Base-by-base conservation (phyloP, 2,329 filamentous ascomycete genomes). In the Aplosporella prunicola region DNA sequence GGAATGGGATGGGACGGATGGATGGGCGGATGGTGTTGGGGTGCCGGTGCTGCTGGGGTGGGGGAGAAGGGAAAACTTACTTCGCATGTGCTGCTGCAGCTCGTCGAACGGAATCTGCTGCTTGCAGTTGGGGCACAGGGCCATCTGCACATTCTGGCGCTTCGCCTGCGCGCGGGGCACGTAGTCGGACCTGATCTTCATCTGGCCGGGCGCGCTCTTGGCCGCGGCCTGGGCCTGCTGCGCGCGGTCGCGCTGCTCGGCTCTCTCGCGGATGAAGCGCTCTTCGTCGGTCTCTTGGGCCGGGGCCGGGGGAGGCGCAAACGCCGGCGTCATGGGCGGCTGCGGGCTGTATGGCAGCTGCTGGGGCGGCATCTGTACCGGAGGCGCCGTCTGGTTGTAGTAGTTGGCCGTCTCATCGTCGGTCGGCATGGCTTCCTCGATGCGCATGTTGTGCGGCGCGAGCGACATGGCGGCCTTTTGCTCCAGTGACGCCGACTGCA, bases 131-230 rank as follows among this genome's bases (percentile, higher is more conserved):
- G 88, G 88, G 58, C 89, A 96, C 40, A 93, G 68, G 4, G 80
- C 82, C 57, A 79, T 83, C 46, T 77, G 71, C 27, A 68, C 68
- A 36, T 71, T 73, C 45, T 75, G 70, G 53, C 74, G 78, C 53
- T 76, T 80, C 31, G 80, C 78, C 18, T 84, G 80, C 2, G 86
- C 86, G 34, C 85, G 78, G 0, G 89, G 88, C 13, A 94, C 82
- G 56, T 95, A 94, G 60, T 94, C 89, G 56, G 84, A 83, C 55
- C 86, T 82, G 57, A 96, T 95, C 58, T 88, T 89, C 77, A 93
- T 88, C 1, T 81, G 74, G 20, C 69, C 72, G 28, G 73, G 68
- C 32, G 73, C 73, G 23, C 76, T 76, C 52, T 80, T 80, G 6
- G 83, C 80, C 41, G 86, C 82, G n/a, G 80, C 77, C 53, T 87